Evolutionary conservation across 2,329 filamentous ascomycete species (phyloP).

Genomic region (Curvularia sp.): DNA sequence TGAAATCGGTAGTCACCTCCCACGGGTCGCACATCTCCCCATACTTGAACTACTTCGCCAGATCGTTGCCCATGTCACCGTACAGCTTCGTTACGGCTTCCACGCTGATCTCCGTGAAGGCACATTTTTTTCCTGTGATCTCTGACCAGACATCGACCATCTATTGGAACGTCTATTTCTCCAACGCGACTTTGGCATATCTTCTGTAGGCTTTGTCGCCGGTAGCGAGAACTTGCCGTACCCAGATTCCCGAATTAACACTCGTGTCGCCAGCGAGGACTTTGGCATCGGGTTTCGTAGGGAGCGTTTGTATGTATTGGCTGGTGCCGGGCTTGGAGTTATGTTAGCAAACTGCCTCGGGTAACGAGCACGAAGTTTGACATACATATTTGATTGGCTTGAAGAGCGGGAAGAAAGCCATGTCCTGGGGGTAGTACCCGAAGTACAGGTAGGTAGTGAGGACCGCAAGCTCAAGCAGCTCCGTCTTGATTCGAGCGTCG

Average conservation of each 20-base stretch:
- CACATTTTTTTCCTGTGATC: constrained; percentile 37
- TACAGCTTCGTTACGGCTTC: constrained; percentile 24
- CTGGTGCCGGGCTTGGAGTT: constrained; percentile 22
- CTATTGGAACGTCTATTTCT: constrained; percentile 37
- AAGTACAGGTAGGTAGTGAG: constrained; percentile 42
- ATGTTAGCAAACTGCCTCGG: too few species aligned
- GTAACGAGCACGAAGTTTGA: too few species aligned
- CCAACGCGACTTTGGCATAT: constrained; percentile 37
- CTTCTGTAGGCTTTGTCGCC: constrained; percentile 30
- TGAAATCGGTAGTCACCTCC: constrained; percentile 31
- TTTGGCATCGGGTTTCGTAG: constrained; percentile 33
- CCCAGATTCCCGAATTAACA: constrained; percentile 40
- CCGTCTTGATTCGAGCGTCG: constrained; percentile 52
- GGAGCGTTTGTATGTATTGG: constrained; percentile 35
- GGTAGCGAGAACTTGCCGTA: constrained; percentile 34
- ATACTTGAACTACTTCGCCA: constrained; percentile 37
- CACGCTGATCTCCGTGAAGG: constrained; percentile 31
- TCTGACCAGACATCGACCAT: constrained; percentile 39
- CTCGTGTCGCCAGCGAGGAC: constrained; percentile 39
- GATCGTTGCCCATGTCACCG: constrained; percentile 32
- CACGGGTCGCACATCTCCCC: constrained; percentile 39
- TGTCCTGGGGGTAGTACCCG: constrained; percentile 42
- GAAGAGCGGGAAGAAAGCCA: constrained; percentile 38
- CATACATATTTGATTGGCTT: constrained; percentile 36
- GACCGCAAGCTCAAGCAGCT: constrained; percentile 37